Evolutionary conservation across 2,329 filamentous ascomycete genomes (phyloP), one percentile per base, ranked within the genome.

Genomic region (Ophiostoma himal-ulmi): DNA sequence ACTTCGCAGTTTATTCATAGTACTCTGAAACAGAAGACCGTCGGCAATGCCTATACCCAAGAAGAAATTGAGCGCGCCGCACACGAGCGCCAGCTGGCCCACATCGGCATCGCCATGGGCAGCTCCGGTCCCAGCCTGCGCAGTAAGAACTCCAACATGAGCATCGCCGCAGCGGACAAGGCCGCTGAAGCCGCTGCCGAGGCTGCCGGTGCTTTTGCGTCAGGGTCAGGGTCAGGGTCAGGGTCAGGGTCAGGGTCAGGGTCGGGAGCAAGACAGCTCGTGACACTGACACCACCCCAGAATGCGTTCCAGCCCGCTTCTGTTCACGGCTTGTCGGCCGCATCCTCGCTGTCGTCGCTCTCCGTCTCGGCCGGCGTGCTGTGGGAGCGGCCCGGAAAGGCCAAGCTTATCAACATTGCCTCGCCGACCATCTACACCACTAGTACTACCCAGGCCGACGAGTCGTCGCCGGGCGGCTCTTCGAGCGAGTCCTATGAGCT

Each of bases 401-500:
- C 82, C 13, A 84, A 83, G 73, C 71, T 73, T 10, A 69, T 70
- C 52, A 30, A 48, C 54, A n/a, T 65, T 26, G 57, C 57, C 1
- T 54, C 22, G 34, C 39, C 66, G 60, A 22, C 41, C 22, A 17
- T 52, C 60, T 30, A 68, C 30, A 52, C 52, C 17, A 39, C 37
- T 3, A 30, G 4, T 30, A 11, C 37, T 10, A 3, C 37, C 20
- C 66, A 60, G 39, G 54, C 44, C 62, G 22, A 54, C 22, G 44
- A 60, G 57, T 66, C 69, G 20, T n/a, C 57, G 5, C 57, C 57
- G 1, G 57, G 73, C 4, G 72, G 74, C 10, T 76, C 71, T 68
- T 67, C 66, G 1, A 75, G 75, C 10, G 83, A 85, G 71, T 78
- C 79, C 4, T 86, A 84, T 69, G 85, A 87, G 77, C 77, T 86